Percentiles rank a stretch among this genome's conserved stretches.
These are phyloP conservation scores for Hyphopichia pseudoburtonii DNA, from an alignment of 1,139 yeast species.

Conservation along the genomic window DNA sequence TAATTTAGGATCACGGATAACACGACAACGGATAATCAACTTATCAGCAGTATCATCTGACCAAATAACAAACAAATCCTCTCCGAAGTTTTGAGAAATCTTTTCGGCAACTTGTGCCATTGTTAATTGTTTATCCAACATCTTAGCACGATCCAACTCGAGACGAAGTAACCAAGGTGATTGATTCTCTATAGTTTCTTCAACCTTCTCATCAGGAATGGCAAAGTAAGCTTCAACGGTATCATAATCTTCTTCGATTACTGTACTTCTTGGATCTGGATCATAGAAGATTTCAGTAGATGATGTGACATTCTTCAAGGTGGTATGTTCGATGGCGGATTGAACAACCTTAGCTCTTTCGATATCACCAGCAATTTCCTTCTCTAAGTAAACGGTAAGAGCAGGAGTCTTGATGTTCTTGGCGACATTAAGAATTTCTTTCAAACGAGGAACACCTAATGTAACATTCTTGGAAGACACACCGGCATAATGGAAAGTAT, in stretches of 20 bases:
- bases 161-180: slow-evolving; percentile 97
- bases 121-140: slow-evolving; percentile 96
- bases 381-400: slow-evolving; percentile 82
- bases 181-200: slow-evolving; percentile 88
- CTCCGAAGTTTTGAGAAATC: slow-evolving; percentile 90
- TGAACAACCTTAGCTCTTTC: slow-evolving; percentile 94
- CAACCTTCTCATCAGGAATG: slow-evolving; percentile 96
- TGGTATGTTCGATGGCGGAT: slow-evolving; percentile 95
- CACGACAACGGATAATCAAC: slow-evolving; percentile 96
- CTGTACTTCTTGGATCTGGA: slow-evolving; percentile 96
- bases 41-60: slow-evolving; percentile 98
- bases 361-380: slow-evolving; percentile 80
- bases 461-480: slow-evolving; percentile 99
- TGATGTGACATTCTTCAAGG: slow-evolving; percentile 92
- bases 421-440: slow-evolving; percentile 98
- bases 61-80: slow-evolving; percentile 96
- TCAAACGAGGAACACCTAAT: slow-evolving; percentile 98
- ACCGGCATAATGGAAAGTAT: slow-evolving; percentile 99
- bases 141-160: slow-evolving; percentile 96
- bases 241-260: slow-evolving; percentile 93
- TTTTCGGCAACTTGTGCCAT: slow-evolving; percentile 99
- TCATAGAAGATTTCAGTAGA: slow-evolving; percentile 96
- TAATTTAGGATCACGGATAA: slow-evolving; percentile 92
- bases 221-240: slow-evolving; percentile 97
- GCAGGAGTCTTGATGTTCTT: slow-evolving; percentile 99